Base-by-base conservation (phyloP, 176 grass and related monocot species). In the Eragrostis nindensis region DNA sequence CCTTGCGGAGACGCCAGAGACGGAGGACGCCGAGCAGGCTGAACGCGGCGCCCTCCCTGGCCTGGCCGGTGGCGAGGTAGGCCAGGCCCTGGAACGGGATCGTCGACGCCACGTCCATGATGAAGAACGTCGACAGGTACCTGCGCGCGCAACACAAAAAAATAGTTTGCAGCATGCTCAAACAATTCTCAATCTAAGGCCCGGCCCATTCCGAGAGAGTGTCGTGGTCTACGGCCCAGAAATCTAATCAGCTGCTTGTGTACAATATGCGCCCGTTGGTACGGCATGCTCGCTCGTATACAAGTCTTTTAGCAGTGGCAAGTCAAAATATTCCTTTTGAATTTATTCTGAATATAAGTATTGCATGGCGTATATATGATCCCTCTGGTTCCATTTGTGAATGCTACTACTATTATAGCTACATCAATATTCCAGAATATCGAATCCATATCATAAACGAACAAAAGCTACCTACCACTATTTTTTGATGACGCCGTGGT, bases 41-140 rank as follows among this genome's bases (percentile, higher is more conserved):
- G 83, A 82, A 95, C 15, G 79, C 91, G 44, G 74, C 50, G 57
- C 72, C 66, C 50, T 89, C 86, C 73, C 87, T 86, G 46, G 87
- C 75, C 77, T 91, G 71, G 18, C 96, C 90, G 61, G 90, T 95
- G 52, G 87, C 21, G 19, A 95, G 61, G 86, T 95, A 98, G 56
- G 89, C 86, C 24, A 98, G 71, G 60, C 84, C 92, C 77, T 95
- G 75, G 54, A 91, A 94, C 2, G 96, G 96, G 67, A 98, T 80
- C 55, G 96, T 98, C 59, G 96, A 98, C 14, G 92, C 96, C 53
- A 98, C 79, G 76, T 98, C 92, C 92, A 95, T 91, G 76, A 98
- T 74, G 90, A 98, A 98, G 77, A 91, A 93, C 66, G 96, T 93
- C 32, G 88, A 93, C 49, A 98, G 75, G 81, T 98, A 98, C 81